These are phyloP conservation scores for Solanum pimpinellifolium DNA, from an alignment of 257 asterid species.

Conservation along the genomic window DNA sequence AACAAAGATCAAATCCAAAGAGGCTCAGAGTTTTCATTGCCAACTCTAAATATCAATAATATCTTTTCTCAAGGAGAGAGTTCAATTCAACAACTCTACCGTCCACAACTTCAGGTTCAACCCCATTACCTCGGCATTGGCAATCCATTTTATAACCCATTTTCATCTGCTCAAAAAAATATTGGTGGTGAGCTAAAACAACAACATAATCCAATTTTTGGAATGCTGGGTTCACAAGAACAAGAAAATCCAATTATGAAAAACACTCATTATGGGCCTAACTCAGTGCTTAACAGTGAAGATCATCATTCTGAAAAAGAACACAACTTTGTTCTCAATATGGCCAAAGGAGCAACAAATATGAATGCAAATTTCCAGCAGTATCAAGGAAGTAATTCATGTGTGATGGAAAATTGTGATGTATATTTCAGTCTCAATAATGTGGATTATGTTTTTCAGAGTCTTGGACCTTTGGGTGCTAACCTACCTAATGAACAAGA, in stretches of 20 bases:
- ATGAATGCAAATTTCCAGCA: neutral
- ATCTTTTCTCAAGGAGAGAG: neutral
- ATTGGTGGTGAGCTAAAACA: neutral
- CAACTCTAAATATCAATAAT: neutral
- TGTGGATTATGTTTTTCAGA: neutral
- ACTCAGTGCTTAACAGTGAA: neutral
- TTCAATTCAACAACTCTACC: neutral
- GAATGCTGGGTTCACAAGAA: neutral
- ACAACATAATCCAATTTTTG: neutral
- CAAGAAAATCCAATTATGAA: neutral
- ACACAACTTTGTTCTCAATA: neutral
- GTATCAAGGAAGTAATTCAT: neutral
- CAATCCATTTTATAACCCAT: neutral
- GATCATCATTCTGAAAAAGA: neutral
- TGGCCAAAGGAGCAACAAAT: neutral
- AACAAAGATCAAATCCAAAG: neutral
- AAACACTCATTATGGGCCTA: neutral
- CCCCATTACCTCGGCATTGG: neutral
- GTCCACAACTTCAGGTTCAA: neutral
- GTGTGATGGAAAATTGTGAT: neutral
- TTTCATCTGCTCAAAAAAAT: neutral
- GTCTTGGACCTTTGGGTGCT: neutral
- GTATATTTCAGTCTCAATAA: neutral
- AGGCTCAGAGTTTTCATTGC: neutral
- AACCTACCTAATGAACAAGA: neutral